Percentiles rank a stretch among this genome's conserved stretches.
Conservation (phyloP, 805 yeast genomes). For the Pichia membranifaciens region DNA sequence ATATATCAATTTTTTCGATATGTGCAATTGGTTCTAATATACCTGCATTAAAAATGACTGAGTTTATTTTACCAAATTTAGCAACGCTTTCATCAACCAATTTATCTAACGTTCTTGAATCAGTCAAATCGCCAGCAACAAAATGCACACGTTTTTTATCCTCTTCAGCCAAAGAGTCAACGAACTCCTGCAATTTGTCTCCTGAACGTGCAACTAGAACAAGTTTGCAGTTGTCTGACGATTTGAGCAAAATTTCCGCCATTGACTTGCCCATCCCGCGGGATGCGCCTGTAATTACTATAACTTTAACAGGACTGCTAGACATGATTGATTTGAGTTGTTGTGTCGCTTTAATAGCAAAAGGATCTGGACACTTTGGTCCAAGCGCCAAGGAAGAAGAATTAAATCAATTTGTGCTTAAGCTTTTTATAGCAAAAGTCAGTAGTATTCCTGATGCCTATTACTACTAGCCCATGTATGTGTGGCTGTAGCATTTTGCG, state of each 20-base stretch:
- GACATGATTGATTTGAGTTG: no score
- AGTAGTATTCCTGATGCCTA: no score
- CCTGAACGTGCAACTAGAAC: constrained; percentile 74
- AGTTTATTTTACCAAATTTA: constrained; percentile 52
- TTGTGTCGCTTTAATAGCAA: no score
- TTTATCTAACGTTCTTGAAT: constrained; percentile 21
- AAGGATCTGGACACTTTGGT: no score
- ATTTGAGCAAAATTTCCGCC: constrained; percentile 44
- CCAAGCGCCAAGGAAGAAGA: no score
- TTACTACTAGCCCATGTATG: no score
- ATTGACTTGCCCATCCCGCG: constrained; percentile 79
- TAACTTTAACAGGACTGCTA: constrained; percentile 12
- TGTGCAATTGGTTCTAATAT: constrained; percentile 69
- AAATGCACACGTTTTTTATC: constrained; percentile 47
- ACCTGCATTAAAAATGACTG: constrained; percentile 77
- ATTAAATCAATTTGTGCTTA: no score
- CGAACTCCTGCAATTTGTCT: constrained; percentile 32
- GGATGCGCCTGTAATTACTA: constrained; percentile 58
- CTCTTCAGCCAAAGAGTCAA: constrained; percentile 36
- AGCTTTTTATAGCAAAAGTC: no score
- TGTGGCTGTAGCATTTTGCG: no score
- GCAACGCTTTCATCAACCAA: constrained; percentile 11
- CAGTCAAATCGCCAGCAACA: constrained; percentile 58
- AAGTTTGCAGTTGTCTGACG: constrained; percentile 33
- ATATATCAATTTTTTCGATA: constrained; percentile 39